Evolutionary conservation across 2,329 filamentous ascomycete species (phyloP), one percentile per base, ranked within the genome.

Genomic region (Hyphodiscus sp.): DNA sequence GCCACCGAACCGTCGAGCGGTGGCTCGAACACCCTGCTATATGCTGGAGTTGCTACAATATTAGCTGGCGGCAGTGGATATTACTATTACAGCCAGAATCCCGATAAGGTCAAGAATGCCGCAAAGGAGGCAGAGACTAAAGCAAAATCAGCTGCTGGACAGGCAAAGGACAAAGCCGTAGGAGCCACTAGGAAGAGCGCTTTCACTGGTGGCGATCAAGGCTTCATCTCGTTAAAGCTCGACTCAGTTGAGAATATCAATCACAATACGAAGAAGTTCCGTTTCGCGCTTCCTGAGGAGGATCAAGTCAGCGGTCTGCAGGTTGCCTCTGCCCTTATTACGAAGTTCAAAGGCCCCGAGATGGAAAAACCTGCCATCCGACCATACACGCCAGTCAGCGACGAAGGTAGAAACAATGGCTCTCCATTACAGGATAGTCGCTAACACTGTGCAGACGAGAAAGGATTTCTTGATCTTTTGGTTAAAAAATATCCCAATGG

Each of bases 201-300:
- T 54, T 86, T 97, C 71, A 87, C 80, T 33, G 91, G 92, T 61
- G 90, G 89, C 61, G 89, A 95, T 58, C 91, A 96, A 73, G 91
- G 90, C 62, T 97, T 91, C 74, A 71, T 96, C 59, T 84, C 83
- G 58, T 79, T 97, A 63, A 85, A 87, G 74, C 78, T 97, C 53
- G 82, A 89, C 53, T 83, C 86, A 52, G 80, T 91, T 48, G 87
- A 95, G 74, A 74, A 77, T 45, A 73, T 96, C 74, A 96, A 90
- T 77, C 87, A 91, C 79, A 97, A 97, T 79, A 95, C 91, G 65
- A 97, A 97, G 83, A 85, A 82, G 65, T 79, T 97, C 69, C 85
- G 88, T 64, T 97, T 99, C 74, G 83, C 86, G 66, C 83, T 97
- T 44, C 89, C 89, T 16, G 88, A 95, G 70, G 78, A 82, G 58